Base-by-base conservation (phyloP, 306 rosid genomes). In the Corylus avellana region DNA sequence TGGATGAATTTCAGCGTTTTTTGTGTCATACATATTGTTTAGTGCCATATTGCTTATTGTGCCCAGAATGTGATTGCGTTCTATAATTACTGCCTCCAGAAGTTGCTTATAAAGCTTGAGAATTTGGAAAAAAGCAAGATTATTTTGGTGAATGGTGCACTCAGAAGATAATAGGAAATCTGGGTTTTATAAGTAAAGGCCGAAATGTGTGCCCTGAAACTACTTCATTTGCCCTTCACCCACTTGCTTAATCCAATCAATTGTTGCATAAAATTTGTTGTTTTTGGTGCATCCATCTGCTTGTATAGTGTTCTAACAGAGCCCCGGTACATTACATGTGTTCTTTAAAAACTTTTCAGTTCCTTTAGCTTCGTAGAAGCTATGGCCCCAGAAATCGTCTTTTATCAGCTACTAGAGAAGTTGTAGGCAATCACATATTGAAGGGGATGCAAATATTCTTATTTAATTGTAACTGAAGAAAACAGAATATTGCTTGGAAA, bases 131-230 rank as follows among this genome's bases (percentile, higher is more conserved):
- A 35, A 6, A 29, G 3, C 42, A 6, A 35, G 4, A 17, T 17
- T 1, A 64, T 68, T 25, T 44, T 10, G 68, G 77, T 44, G 68
- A 59, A 73, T 49, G 59, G 32, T 62, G 79, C 32, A 18, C 39
- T 74, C 25, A 37, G n/a, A 67, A 22, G 61, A 49, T 63, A 7
- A 54, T 42, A 56, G 3, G 39, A 42, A 42, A 78, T 25, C 27
- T 78, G 77, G 73, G 77, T 78, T 78, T 66, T 78, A 66, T 10
- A 13, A 69, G 5, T 57, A 72, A 68, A 20, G 53, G 35, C 7
- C 12, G 39, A 7, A 22, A 10, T 62, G 78, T 14, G 57, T 62
- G 68, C 73, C 74, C 53, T 8, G 13, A 49, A 12, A 20, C 14
- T 14, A 51, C 49, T 53, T 37, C 44, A 35, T 61, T 49, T 61